A percentile compares a stretch with the other conserved stretches of the same genome.
phyloP scores from a whole-genome alignment of 257 asterid species.

The Linaria vulgaris region DNA sequence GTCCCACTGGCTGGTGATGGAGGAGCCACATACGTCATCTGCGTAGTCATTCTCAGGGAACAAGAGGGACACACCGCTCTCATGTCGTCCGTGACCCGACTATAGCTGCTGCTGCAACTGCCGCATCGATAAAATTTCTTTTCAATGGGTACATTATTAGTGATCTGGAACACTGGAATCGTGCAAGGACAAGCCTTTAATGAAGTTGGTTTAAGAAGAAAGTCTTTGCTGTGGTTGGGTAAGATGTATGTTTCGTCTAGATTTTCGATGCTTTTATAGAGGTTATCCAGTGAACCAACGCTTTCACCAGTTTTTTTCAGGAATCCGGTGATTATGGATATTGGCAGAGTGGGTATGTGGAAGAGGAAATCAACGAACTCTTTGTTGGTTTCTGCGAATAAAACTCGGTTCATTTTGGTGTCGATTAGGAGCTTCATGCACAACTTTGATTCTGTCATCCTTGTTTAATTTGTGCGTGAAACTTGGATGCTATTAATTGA shows the following conservation, averaged over 20 bases:
- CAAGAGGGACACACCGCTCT: slow-evolving; percentile 27
- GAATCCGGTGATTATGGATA: slow-evolving; percentile 16
- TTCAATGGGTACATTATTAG: background rate
- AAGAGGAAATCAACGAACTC: slow-evolving; percentile 38
- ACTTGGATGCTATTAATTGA: too few relatives aligned
- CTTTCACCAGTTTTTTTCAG: slow-evolving; percentile 13
- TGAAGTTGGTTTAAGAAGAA: slow-evolving; percentile 30
- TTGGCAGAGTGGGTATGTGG: slow-evolving; percentile 29
- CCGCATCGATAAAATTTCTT: slow-evolving; percentile 14
- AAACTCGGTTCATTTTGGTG: slow-evolving; percentile 24
- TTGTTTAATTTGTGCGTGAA: background rate
- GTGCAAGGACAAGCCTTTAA: background rate
- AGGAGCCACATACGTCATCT: slow-evolving; percentile 9
- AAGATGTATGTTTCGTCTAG: slow-evolving; percentile 31
- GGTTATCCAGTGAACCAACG: slow-evolving; percentile 22
- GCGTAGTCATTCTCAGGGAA: rapidly evolving
- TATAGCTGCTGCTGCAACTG: background rate
- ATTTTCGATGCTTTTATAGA: slow-evolving; percentile 24
- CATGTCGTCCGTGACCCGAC: slow-evolving; percentile 25
- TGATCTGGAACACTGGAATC: slow-evolving; percentile 22
- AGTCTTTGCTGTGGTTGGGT: slow-evolving; percentile 24
- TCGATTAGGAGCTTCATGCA: slow-evolving; percentile 42
- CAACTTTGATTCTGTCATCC: slow-evolving; percentile 8
- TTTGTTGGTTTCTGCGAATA: slow-evolving; percentile 41
- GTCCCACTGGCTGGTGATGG: background rate